These are phyloP conservation scores for Plasmodium gallinaceum DNA, from an alignment of 169 alveolate genomes.

Conservation along the genomic window DNA sequence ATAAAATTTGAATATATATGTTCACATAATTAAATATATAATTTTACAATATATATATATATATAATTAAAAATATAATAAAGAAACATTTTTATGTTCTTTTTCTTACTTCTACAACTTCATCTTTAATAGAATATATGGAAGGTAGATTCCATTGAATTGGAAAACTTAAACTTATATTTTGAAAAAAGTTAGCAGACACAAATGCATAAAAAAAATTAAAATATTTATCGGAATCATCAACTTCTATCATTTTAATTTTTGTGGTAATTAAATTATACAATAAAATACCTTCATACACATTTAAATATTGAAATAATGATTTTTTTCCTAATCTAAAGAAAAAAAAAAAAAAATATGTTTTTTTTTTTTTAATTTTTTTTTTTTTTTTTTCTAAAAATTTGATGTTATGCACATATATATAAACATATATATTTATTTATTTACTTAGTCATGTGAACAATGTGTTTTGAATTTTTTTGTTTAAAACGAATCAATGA, in stretches of 20 bases:
- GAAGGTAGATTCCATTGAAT: conserved; percentile 60
- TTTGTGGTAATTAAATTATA: conserved; percentile 63
- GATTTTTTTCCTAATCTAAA: conserved; percentile 66
- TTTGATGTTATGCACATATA: neutral
- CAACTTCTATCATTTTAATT: conserved; percentile 65
- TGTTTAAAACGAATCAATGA: conserved; percentile 71
- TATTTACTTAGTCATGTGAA: conserved; percentile 65
- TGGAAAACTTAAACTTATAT: conserved; percentile 38
- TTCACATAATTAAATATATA: neutral
- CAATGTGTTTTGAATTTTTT: conserved; percentile 62
- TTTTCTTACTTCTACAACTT: conserved; percentile 35
- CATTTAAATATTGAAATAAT: conserved; percentile 60
- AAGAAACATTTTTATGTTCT: neutral
- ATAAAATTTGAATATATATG: neutral
- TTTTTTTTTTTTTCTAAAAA: no score
- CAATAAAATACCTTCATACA: conserved; percentile 55
- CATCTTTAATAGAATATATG: conserved; percentile 44
- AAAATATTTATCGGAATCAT: conserved; percentile 63
- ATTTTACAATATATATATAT: neutral
- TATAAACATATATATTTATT: neutral
- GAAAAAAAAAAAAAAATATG: neutral
- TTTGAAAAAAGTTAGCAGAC: conserved; percentile 53
- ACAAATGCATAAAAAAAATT: conserved; percentile 51
- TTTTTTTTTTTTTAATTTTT: neutral
- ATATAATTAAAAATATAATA: neutral